Evolutionary conservation across 2,329 filamentous ascomycete species (phyloP).

Genomic region (Fusarium compactum): DNA sequence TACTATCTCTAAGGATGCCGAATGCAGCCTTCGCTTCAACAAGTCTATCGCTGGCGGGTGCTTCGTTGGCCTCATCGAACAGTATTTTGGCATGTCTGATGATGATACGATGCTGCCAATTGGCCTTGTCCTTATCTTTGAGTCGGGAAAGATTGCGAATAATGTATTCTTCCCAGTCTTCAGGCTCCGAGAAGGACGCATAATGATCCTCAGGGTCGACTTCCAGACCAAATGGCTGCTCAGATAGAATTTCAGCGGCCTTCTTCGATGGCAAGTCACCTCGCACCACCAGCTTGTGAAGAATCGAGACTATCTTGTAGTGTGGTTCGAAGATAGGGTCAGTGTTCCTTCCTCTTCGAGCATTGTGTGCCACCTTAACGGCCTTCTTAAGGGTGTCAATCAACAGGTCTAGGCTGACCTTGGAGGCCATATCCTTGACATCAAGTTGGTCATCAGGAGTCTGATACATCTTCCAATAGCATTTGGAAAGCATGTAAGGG

Average conservation of each 20-base stretch:
- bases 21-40: constrained; percentile 83
- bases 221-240: constrained; percentile 64
- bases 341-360: constrained; percentile 68
- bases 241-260: constrained; percentile 65
- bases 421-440: constrained; percentile 54
- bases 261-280: constrained; percentile 62
- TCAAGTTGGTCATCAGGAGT: constrained; percentile 60
- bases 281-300: constrained; percentile 81
- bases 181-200: constrained; percentile 57
- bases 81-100: constrained; percentile 74
- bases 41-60: constrained; percentile 59
- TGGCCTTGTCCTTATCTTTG: constrained; percentile 84
- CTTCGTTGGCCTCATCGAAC: constrained; percentile 58
- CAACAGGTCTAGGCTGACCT: constrained; percentile 54
- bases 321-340: constrained; percentile 92
- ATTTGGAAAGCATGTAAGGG: constrained; percentile 71
- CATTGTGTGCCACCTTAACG: constrained; percentile 62
- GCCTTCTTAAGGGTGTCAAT: constrained; percentile 64
- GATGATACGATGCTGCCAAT: constrained; percentile 95
- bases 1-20: constrained; percentile 76
- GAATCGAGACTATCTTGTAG: constrained; percentile 86
- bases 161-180: constrained; percentile 70
- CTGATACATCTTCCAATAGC: constrained; percentile 73
- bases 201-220: constrained; percentile 52
- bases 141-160: constrained; percentile 64